These are phyloP conservation scores for Lathyrus sativus DNA, from an alignment of 306 rosid species.

Conservation along the genomic window DNA sequence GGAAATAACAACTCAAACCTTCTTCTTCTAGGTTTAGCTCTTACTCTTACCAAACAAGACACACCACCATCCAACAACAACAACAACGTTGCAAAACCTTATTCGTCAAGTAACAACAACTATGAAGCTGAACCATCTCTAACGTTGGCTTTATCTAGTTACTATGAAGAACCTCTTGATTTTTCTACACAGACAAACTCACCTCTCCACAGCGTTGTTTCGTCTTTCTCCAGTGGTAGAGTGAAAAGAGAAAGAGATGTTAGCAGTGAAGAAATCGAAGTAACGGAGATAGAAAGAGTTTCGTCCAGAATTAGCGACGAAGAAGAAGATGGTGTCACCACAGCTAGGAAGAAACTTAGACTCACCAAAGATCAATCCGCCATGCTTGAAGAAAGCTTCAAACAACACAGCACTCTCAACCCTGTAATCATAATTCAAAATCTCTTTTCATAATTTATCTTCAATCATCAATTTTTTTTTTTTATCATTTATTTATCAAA, in stretches of 20 bases:
- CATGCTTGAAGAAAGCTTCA: conserved; percentile 91
- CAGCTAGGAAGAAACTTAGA: conserved; percentile 88
- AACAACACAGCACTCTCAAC: conserved; percentile 89
- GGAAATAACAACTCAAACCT: conserved; percentile 52
- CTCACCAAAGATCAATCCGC: conserved; percentile 91
- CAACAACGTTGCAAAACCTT: conserved; percentile 21
- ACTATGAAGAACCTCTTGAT: conserved; percentile 39
- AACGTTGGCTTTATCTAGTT: conserved; percentile 60
- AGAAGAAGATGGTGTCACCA: conserved; percentile 80
- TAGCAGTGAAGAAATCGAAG: conserved; percentile 63
- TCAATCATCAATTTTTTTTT: background rate
- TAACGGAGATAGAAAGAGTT: conserved; percentile 49
- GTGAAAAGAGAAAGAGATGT: conserved; percentile 92
- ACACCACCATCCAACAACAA: conserved; percentile 37
- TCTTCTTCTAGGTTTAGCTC: conserved; percentile 67
- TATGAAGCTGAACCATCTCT: conserved; percentile 60
- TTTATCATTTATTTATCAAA: background rate
- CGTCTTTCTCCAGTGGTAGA: conserved; percentile 75
- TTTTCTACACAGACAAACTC: conserved; percentile 56
- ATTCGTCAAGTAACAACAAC: background rate
- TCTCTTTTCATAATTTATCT: background rate
- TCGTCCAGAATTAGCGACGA: conserved; percentile 77
- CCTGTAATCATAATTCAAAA: conserved; percentile 56
- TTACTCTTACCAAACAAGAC: conserved; percentile 34
- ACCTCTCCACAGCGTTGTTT: conserved; percentile 68